Evolutionary conservation across 2,329 filamentous ascomycete genomes (phyloP), one percentile per base, ranked within the genome.

Genomic region (Colletotrichum tabaci): DNA sequence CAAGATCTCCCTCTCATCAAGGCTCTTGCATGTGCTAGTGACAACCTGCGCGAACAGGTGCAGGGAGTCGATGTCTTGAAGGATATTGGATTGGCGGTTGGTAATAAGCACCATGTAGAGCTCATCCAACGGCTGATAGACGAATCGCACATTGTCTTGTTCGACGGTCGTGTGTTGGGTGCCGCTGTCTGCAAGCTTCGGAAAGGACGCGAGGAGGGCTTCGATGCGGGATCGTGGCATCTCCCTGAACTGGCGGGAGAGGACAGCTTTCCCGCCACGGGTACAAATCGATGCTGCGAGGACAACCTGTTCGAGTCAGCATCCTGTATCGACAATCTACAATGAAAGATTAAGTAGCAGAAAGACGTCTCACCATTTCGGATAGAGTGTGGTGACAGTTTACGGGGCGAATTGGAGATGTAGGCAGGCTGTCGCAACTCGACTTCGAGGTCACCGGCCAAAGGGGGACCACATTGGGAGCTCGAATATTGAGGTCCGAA

Each of bases 61-160:
- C 72, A 99, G 90, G 71, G 96, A 98, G 85, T 98, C 96, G 83
- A 99, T 99, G 84, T 99, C 96, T 85, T 99, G 96, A 62, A 99
- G 89, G 77, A 99, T 99, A 85, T 99, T 99, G 83, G 96, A 98
- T 87, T 98, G 96, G 78, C 95, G 93, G 88, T 99, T 99, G 83
- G 97, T 99, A 84, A 99, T 98, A 79, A 99, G 91, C 76, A 99
- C 96, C 91, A 99, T 98, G 89, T 99, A 99, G 75, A 99, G 92
- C 87, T 99, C 97, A 85, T 99, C 97, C 75, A 99, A 89, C 72
- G 96, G 97, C 83, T 99, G 96, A 87, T 99, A 99, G 71, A 99
- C 96, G 81, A 98, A 99, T 86, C 96, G 96, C 80, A 99, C 96
- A 86, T 98, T 98, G 87, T 99, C 97, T 85, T 98, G 95, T 85